Evolutionary conservation across 2,329 filamentous ascomycete species (phyloP), one percentile per base, ranked within the genome.

Genomic region (Alternaria arborescens): DNA sequence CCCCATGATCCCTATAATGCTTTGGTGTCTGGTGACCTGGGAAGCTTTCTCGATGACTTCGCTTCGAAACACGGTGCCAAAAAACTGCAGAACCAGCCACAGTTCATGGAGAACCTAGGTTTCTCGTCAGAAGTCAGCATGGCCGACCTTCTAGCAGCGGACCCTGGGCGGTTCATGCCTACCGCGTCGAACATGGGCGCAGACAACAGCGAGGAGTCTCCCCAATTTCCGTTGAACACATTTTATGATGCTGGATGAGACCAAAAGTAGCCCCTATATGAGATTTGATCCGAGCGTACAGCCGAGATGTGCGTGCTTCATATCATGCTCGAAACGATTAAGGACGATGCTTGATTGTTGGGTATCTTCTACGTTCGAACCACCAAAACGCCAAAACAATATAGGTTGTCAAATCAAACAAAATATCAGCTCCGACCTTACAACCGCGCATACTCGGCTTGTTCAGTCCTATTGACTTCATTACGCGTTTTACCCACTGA

Each of bases 91-190:
- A 81, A 83, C 12, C 86, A 89, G 61, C 81, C 85, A 2, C 86
- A 88, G 62, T 89, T 90, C 69, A 88, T 89, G 87, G 82, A 86
- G 46, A 89, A 90, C 67, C 79, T 90, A 16, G 88, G 88, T 0
- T 88, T 89, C 69, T 86, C 84, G 2, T 87, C 87, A 0, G 87
- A 87, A 40, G 83, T 85, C 22, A 86, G 88, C 61, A 78, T 89
- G 46, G 81, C 82, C 0, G 86, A 87, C 58, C 82, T 86, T 3
- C 53, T 69, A n/a, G 65, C 65, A 12, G 58, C 65, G 20, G 62
- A 69, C 48, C 79, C 80, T 41, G 76, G 79, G 34, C 76, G 78
- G 22, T 77, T 76, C n/a, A 75, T 80, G 67, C 74, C 79, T 16
- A 56, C 79, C 20, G 55, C 66, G 3, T 67, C 74, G 8, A 66